phyloP scores from a whole-genome alignment of 2,329 filamentous ascomycete genomes.

The Alternaria dauci region DNA sequence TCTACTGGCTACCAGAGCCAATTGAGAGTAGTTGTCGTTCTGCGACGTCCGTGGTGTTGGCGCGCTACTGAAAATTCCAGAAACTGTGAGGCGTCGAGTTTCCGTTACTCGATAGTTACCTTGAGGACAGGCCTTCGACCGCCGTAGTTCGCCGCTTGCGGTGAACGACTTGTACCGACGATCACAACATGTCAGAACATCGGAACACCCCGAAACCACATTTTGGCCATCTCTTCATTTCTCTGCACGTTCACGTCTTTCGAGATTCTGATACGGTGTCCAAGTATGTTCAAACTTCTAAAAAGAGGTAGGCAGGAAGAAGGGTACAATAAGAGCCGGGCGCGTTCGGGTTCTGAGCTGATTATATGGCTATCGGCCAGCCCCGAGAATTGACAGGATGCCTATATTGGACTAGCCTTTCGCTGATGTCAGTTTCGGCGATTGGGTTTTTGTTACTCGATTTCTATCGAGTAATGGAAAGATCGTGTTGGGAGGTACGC shows the following conservation, averaged over 20 bases:
- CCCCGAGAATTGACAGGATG: constrained; percentile 32
- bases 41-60: constrained; percentile 17
- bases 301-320: neutral
- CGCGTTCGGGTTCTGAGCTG: constrained; percentile 14
- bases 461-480: constrained; percentile 46
- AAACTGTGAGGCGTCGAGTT: constrained; percentile 18
- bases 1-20: constrained; percentile 7
- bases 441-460: constrained; percentile 46
- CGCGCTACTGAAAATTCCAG: constrained; percentile 22
- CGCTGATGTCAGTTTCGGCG: constrained; percentile 20
- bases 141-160: constrained; percentile 23
- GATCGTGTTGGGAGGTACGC: constrained; percentile 36
- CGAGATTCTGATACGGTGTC: neutral
- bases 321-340: constrained; percentile 3
- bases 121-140: constrained; percentile 27
- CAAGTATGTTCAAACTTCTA: neutral
- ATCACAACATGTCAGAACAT: constrained; percentile 2
- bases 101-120: constrained; percentile 49
- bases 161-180: constrained; percentile 4
- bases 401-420: constrained; percentile 23
- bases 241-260: neutral
- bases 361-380: constrained; percentile 26
- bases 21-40: constrained; percentile 11
- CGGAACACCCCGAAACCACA: constrained; percentile 1
- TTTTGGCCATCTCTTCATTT: neutral